These are phyloP conservation scores for Lecanoromycetidae sp. DNA, from an alignment of 2,329 filamentous ascomycete genomes.

Conservation along the genomic window DNA sequence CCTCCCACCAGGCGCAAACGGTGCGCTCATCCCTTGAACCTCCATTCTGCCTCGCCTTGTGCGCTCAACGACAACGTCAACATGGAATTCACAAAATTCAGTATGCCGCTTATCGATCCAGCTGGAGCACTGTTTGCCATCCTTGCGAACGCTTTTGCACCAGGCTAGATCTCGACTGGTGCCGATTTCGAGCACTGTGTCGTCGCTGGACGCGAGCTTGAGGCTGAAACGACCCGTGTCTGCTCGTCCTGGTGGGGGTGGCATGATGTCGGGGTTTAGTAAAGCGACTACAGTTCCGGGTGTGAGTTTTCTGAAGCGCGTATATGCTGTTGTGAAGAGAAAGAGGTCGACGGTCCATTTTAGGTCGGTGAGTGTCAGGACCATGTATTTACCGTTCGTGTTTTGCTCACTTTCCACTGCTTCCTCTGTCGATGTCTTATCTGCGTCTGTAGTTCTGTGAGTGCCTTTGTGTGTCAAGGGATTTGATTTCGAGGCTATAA, in stretches of 20 bases:
- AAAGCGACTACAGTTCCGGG: constrained; percentile 87
- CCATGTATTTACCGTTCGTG: constrained; percentile 74
- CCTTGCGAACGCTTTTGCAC: constrained; percentile 73
- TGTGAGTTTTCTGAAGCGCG: constrained; percentile 85
- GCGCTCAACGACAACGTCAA: constrained; percentile 68
- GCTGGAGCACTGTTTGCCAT: constrained; percentile 63
- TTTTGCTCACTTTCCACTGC: constrained; percentile 44
- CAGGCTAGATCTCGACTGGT: constrained; percentile 73
- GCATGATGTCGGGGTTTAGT: constrained; percentile 82
- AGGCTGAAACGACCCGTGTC: constrained; percentile 78
- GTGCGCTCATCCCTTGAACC: constrained; percentile 56
- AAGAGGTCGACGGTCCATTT: constrained; percentile 86
- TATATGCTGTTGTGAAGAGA: constrained; percentile 81
- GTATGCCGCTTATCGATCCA: constrained; percentile 88
- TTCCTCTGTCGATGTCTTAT: constrained; percentile 29
- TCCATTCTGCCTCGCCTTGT: constrained; percentile 59
- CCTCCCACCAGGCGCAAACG: constrained; percentile 26
- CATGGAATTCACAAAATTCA: constrained; percentile 84
- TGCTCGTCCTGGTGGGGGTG: constrained; percentile 60
- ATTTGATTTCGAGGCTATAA: constrained; percentile 78
- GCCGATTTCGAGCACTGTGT: constrained; percentile 84
- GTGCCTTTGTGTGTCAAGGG: constrained; percentile 50
- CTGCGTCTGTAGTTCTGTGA: constrained; percentile 22
- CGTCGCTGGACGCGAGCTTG: constrained; percentile 71
- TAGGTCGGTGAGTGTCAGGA: constrained; percentile 73